Evolutionary conservation across 2,329 filamentous ascomycete species (phyloP).

Genomic region (Aspergillaceae sp.): DNA sequence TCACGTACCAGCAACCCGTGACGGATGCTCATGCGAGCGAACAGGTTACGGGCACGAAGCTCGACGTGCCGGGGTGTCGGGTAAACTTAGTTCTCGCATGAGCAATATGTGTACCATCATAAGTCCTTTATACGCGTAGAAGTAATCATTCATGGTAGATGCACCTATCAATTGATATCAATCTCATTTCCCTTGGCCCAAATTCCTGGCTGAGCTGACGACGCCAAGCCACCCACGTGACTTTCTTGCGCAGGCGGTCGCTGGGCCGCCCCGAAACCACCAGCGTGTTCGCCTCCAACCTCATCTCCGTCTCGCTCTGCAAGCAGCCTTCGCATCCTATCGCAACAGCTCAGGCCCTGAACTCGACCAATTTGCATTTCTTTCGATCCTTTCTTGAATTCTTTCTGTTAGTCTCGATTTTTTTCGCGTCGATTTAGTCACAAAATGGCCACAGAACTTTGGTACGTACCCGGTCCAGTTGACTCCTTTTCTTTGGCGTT

Average conservation of each 20-base stretch:
- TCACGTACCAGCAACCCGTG: conserved; percentile 23
- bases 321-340: conserved; percentile 19
- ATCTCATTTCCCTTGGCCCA: too few relatives aligned
- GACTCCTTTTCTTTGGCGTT: conserved; percentile 20
- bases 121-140: not conserved
- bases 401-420: conserved; percentile 7
- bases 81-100: conserved; percentile 13
- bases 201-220: not conserved
- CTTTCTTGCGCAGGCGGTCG: conserved; percentile 11
- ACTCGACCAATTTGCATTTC: conserved; percentile 11
- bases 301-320: conserved; percentile 20
- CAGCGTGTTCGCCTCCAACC: conserved; percentile 29
- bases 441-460: conserved; percentile 72
- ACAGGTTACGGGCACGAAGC: conserved; percentile 19
- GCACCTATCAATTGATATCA: not conserved
- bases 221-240: conserved; percentile 29
- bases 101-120: conserved; percentile 3
- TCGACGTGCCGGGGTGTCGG: conserved; percentile 27
- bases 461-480: conserved; percentile 53
- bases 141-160: not conserved
- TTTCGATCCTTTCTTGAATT: conserved; percentile 11
- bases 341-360: conserved; percentile 16
- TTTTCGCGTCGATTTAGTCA: conserved; percentile 10
- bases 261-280: conserved; percentile 18
- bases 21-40: conserved; percentile 1